A percentile compares a stretch with the other conserved stretches of the same genome.
phyloP scores from a whole-genome alignment of 768 basidiomycete species.

The Mycena chlorophos region DNA sequence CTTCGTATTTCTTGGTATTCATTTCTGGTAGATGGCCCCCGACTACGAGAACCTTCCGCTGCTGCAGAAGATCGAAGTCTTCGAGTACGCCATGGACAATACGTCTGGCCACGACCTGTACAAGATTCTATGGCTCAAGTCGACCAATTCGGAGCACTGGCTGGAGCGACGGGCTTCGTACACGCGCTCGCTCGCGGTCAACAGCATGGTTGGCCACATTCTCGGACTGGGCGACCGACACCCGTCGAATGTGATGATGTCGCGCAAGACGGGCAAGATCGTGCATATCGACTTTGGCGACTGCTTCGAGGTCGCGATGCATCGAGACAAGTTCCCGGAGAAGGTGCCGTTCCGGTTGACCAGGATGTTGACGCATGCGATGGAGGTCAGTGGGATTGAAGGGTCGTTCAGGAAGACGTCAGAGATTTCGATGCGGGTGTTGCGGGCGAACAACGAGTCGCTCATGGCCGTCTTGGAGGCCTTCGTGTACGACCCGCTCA shows the following conservation, averaged over 20 bases:
- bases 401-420: constrained; percentile 95
- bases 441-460: constrained; percentile 96
- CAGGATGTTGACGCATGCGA: constrained; percentile 97
- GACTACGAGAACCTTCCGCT: constrained; percentile 95
- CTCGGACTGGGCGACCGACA: constrained; percentile 95
- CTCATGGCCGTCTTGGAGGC: constrained; percentile 98
- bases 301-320: constrained; percentile 98
- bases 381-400: constrained; percentile 99
- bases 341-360: constrained; percentile 98
- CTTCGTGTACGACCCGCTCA: constrained; percentile 96
- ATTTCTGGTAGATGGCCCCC: constrained; percentile 81
- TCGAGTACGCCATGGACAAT: constrained; percentile 97
- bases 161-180: constrained; percentile 96
- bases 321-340: constrained; percentile 98
- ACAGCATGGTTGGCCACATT: constrained; percentile 98
- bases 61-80: constrained; percentile 98
- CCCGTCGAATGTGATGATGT: constrained; percentile 91
- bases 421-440: constrained; percentile 94
- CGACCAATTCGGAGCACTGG: constrained; percentile 95
- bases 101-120: constrained; percentile 98
- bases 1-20: background rate
- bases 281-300: constrained; percentile 98
- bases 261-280: constrained; percentile 88
- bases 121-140: constrained; percentile 95
- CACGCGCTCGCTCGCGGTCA: constrained; percentile 92